phyloP scores from a whole-genome alignment of 805 yeast genomes.

The Candida schatavii region DNA sequence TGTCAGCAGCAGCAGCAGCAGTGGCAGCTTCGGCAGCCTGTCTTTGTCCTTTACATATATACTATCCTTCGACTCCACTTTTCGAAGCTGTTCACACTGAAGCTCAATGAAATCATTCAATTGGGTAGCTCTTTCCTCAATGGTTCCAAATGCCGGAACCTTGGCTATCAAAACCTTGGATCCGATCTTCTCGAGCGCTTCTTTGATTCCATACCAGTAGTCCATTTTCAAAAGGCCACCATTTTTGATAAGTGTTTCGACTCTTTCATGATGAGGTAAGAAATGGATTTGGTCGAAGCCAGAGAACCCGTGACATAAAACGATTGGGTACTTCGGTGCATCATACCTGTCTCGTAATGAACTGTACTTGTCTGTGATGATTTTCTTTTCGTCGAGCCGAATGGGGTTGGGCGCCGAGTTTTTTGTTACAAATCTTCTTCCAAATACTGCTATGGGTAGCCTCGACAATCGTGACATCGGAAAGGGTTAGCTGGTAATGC shows the following conservation, averaged over 20 bases:
- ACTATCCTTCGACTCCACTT: slow-evolving; percentile 9
- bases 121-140: slow-evolving; percentile 61
- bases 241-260: slow-evolving; percentile 15
- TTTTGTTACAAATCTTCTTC: neutral
- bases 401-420: slow-evolving; percentile 1
- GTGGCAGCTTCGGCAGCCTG: neutral
- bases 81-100: slow-evolving; percentile 20
- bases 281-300: slow-evolving; percentile 62
- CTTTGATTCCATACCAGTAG: slow-evolving; percentile 81
- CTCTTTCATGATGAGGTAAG: slow-evolving; percentile 12
- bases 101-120: slow-evolving; percentile 50
- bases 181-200: slow-evolving; percentile 58
- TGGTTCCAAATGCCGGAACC: slow-evolving; percentile 81
- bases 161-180: slow-evolving; percentile 66
- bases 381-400: slow-evolving; percentile 1
- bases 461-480: no score
- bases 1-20: neutral
- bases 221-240: slow-evolving; percentile 48
- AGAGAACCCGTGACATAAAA: slow-evolving; percentile 81
- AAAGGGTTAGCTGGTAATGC: no score
- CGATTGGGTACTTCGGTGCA: slow-evolving; percentile 70
- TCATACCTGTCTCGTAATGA: slow-evolving; percentile 38
- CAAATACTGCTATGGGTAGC: neutral
- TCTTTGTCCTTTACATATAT: neutral
- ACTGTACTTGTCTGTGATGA: slow-evolving; percentile 29